Base-by-base conservation (phyloP, 2,329 filamentous ascomycete species). In the Neophaeococcomyces mojaviensis region DNA sequence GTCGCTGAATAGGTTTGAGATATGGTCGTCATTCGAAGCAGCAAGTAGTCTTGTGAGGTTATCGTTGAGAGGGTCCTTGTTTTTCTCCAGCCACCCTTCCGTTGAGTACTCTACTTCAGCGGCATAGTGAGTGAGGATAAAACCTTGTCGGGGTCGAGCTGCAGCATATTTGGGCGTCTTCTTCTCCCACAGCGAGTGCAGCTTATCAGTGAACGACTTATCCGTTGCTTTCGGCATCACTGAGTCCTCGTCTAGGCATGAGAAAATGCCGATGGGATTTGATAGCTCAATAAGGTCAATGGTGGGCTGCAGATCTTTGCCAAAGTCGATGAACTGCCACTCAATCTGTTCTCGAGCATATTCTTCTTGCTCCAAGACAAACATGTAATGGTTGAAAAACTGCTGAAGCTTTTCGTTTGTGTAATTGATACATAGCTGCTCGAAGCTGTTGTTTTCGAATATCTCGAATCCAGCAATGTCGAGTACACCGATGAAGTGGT, bases 311-410 rank as follows among this genome's bases (percentile, higher is more conserved):
- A 98, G 73, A 61, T 98, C 92, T 51, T 89, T 88, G 15, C 92
- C 92, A 62, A 98, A 98, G 65, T 98, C 92, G 61, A 98, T 98
- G 63, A 98, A 98, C 61, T 97, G 88, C 92, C 92, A 98, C 67
- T 98, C 92, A 56, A 98, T 98, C 65, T 96, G 87, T 63, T 98
- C 92, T 39, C 90, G 76, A 7, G 92, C 89, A 64, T 98, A 98
- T 64, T 98, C 92, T 64, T 98, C 92, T 61, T 98, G 92, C 63
- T 98, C 92, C 6, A 98, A 74, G 8, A 98, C 92, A 61, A 98
- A 98, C 92, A 98, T 98, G 71, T 98, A 94, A 63, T 98, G 92
- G 60, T 98, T 98, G 77, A 98, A 98, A 66, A 98, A 98, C 57
- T 98, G 92, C 61, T 98, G 92, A 5, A 98, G 79, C 65, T 96